These are phyloP conservation scores for Lasiosphaeria miniovina DNA, from an alignment of 495 filamentous ascomycete species.

Conservation along the genomic window DNA sequence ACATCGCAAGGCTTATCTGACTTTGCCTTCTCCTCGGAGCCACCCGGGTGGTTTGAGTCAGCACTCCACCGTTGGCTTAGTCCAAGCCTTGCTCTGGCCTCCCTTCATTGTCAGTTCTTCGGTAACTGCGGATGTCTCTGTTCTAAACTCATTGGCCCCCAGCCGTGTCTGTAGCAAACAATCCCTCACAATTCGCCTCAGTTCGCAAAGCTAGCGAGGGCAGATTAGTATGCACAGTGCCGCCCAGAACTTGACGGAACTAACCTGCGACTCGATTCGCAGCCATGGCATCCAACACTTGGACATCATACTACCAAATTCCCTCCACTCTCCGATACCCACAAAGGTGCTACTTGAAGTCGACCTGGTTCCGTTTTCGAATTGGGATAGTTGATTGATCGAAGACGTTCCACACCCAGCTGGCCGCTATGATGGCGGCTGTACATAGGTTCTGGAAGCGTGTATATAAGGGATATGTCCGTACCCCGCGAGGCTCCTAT, in stretches of 20 bases:
- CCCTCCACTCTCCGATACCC: not conserved
- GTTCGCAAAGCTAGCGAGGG: not conserved
- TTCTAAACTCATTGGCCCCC: too few species aligned
- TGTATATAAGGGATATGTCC: not conserved
- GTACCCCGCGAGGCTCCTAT: not conserved
- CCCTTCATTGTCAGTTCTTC: too few species aligned
- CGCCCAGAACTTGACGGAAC: not conserved
- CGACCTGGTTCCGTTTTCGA: not conserved
- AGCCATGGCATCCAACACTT: not conserved
- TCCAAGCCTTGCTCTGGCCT: too few species aligned
- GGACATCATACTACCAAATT: not conserved
- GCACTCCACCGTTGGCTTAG: too few species aligned
- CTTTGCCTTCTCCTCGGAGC: too few species aligned
- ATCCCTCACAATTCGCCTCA: too few species aligned
- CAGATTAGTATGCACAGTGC: not conserved
- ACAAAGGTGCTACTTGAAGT: not conserved
- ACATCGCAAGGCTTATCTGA: too few species aligned
- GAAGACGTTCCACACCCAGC: not conserved
- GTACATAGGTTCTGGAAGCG: not conserved
- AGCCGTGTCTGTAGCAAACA: too few species aligned
- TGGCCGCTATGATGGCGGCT: not conserved
- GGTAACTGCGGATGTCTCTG: too few species aligned
- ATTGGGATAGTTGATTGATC: not conserved
- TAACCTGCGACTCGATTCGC: not conserved
- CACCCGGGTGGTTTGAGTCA: too few species aligned